Evolutionary conservation across 495 filamentous ascomycete species (phyloP), one percentile per base, ranked within the genome.

Genomic region (Talaromyces adpressus): DNA sequence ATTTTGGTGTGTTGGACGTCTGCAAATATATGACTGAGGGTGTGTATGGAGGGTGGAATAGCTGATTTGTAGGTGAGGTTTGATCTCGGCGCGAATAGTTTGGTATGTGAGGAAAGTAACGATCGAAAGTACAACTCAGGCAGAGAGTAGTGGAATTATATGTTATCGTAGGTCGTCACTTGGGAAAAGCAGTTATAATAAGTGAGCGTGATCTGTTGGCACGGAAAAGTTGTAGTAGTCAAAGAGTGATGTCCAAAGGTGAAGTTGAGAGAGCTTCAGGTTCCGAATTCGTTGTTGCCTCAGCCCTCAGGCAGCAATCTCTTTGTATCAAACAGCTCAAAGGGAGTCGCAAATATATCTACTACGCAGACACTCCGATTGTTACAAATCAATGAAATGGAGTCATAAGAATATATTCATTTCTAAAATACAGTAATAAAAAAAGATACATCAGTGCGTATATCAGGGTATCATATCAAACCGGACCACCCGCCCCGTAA

Each of bases 1-100:
- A 82, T 82, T 34, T 62, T 62, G 25, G 34, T 62, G 25, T 30
- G 8, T 29, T 47, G 12, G 14, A 41, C 36, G 36, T 41, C 36
- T 41, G 36, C 36, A 16, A 36, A 16, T 41, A 41, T 41, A 41
- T 16, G 36, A 3, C 36, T 16, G 4, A 16, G 14, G 36, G 36
- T 9, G 36, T 16, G 14, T 41, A 16, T 41, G 36, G n/a, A 49
- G 45, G 20, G 45, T 20, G 16, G 18, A 4, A 20, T 49, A 20
- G 16, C 45, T 49, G 18, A 49, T 18, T 18, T 8, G 45, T 6
- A 20, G 16, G 45, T 20, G 45, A 49, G 45, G 45, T 49, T 49
- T 49, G 45, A 49, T 20, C 45, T 54, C 23, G 23, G 51, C n/a
- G 49, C 22, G 18, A 45, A 36, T 36, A 49, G 45, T 20, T 20